These are phyloP conservation scores for Staphylotrichum longicolle DNA, from an alignment of 495 filamentous ascomycete genomes.

Conservation along the genomic window DNA sequence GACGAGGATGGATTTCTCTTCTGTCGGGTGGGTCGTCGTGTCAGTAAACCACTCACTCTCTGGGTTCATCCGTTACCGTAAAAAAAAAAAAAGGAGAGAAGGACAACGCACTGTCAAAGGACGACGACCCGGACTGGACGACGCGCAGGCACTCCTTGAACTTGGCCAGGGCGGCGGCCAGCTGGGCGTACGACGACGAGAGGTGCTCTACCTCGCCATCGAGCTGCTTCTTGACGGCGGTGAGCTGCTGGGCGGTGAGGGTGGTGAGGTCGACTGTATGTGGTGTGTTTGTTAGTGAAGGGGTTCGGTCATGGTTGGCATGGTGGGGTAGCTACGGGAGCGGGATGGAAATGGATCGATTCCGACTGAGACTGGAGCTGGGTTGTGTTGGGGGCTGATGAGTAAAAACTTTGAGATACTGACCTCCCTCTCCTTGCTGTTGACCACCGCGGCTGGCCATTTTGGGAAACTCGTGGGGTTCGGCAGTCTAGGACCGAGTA, in stretches of 20 bases:
- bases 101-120: constrained; percentile 38
- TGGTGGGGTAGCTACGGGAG: constrained; percentile 7
- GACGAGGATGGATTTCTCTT: constrained; percentile 70
- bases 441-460: constrained; percentile 26
- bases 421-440: constrained; percentile 24
- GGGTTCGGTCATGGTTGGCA: constrained; percentile 8
- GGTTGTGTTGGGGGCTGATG: too few species aligned
- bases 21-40: constrained; percentile 19
- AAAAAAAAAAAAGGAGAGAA: neutral
- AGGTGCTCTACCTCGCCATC: constrained; percentile 94
- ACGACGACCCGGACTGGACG: constrained; percentile 59
- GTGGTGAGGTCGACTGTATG: constrained; percentile 46
- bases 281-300: constrained; percentile 1
- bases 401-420: constrained; percentile 4
- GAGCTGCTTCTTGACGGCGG: constrained; percentile 83
- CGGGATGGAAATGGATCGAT: neutral
- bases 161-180: constrained; percentile 83
- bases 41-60: too few species aligned
- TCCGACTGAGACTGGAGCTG: neutral
- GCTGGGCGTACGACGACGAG: constrained; percentile 79
- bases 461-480: neutral
- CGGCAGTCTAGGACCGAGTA: constrained; percentile 6
- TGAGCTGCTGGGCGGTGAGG: constrained; percentile 52
- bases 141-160: constrained; percentile 84
- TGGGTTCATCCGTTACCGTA: too few species aligned